These are phyloP conservation scores for Grifola frondosa DNA, from an alignment of 1,284 basidiomycete genomes.

Conservation along the genomic window DNA sequence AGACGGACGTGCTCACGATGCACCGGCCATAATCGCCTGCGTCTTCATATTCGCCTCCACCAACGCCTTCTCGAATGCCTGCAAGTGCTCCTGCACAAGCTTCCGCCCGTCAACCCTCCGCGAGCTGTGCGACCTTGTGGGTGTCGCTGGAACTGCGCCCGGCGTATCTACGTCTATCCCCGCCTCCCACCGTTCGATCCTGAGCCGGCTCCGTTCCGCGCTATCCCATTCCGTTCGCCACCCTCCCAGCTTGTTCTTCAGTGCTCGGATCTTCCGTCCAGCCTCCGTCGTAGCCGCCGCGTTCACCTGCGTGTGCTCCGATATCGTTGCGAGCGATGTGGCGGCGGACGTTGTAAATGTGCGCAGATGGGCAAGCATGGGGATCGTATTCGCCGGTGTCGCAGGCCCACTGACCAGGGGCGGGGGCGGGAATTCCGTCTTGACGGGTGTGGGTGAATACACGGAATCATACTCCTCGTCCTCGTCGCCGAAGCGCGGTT, in stretches of 20 bases:
- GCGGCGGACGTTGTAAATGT: conserved; percentile 70
- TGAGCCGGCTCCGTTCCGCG: conserved; percentile 70
- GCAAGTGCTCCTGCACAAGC: conserved; percentile 72
- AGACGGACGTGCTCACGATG: conserved; percentile 20
- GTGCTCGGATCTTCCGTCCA: conserved; percentile 74
- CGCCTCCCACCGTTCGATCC: conserved; percentile 77
- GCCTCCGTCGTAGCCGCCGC: conserved; percentile 79
- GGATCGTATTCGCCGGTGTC: conserved; percentile 50
- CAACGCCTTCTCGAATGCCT: conserved; percentile 68
- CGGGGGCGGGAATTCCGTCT: conserved; percentile 49
- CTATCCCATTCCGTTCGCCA: conserved; percentile 79
- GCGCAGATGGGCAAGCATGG: conserved; percentile 67
- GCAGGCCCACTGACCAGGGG: conserved; percentile 45
- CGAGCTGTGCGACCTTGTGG: conserved; percentile 18
- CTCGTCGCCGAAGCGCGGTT: conserved; percentile 41
- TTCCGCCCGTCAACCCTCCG: conserved; percentile 60
- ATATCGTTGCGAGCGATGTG: conserved; percentile 71
- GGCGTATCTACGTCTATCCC: conserved; percentile 40
- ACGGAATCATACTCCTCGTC: conserved; percentile 41
- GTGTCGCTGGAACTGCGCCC: conserved; percentile 30
- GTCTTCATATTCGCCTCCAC: conserved; percentile 71
- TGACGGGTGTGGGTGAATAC: conserved; percentile 43
- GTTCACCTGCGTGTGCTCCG: conserved; percentile 85
- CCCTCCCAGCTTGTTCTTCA: conserved; percentile 77
- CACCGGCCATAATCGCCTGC: conserved; percentile 70